These are phyloP conservation scores for Erysimum cheiranthoides DNA, from an alignment of 345 rosid species.

Conservation along the genomic window DNA sequence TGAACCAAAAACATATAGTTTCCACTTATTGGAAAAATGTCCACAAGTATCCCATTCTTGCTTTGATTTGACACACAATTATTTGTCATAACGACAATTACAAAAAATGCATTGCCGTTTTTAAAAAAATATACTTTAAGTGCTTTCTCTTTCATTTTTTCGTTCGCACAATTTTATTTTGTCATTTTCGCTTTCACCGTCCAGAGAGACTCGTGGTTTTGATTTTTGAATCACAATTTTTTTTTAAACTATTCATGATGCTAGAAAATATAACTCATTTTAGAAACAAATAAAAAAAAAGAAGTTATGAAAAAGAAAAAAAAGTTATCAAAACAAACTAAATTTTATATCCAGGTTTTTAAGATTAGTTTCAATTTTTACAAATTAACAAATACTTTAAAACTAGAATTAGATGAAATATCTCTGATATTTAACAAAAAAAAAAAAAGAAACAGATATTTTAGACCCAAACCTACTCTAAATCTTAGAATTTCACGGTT, in stretches of 20 bases:
- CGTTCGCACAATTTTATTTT: neutral
- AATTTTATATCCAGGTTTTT: no score
- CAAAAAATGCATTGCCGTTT: neutral
- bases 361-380: neutral
- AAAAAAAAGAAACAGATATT: no score
- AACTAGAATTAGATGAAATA: no score
- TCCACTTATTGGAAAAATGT: constrained; percentile 6
- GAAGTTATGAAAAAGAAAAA: neutral
- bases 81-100: constrained; percentile 4
- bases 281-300: neutral
- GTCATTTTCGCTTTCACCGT: constrained; percentile 34
- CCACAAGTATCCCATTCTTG: constrained; percentile 10
- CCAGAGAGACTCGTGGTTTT: constrained; percentile 26
- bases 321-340: neutral
- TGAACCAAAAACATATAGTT: neutral
- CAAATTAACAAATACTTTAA: neutral
- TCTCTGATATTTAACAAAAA: no score
- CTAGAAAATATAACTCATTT: neutral
- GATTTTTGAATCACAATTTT: neutral
- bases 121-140: neutral
- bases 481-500: no score
- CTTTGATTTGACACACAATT: constrained; percentile 27
- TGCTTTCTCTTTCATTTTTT: constrained; percentile 8
- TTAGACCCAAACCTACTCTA: no score
- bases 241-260: neutral